Conservation (phyloP, 2,329 filamentous ascomycete genomes). For the Penicillium sp. region DNA sequence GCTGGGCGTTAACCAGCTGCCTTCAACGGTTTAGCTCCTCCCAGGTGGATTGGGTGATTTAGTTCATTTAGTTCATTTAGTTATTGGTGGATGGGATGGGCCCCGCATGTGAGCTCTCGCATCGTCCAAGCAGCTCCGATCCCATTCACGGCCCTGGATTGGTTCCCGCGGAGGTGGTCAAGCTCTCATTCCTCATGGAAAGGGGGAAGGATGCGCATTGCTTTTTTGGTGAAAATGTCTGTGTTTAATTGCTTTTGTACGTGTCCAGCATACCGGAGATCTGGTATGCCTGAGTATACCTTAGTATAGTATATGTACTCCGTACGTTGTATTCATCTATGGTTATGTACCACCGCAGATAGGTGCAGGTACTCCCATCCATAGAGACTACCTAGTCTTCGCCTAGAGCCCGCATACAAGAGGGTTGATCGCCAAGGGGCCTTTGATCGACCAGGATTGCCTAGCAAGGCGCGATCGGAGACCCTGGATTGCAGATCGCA, state of each 20-base stretch:
- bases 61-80: no score
- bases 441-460: constrained; percentile 19
- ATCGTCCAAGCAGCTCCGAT: neutral
- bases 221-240: constrained; percentile 1
- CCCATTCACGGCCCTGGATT: no score
- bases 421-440: constrained; percentile 9
- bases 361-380: no score
- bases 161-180: neutral
- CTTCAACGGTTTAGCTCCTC: constrained; percentile 22
- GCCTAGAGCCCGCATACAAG: no score
- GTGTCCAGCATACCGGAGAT: no score
- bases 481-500: constrained; percentile 26
- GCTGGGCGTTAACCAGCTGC: constrained; percentile 21
- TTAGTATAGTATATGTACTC: no score
- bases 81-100: no score
- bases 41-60: no score
- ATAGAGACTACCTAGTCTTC: no score
- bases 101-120: neutral
- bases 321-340: no score
- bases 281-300: no score
- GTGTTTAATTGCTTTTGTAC: neutral
- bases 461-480: constrained; percentile 22
- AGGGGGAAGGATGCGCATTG: neutral
- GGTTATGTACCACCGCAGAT: no score
- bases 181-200: constrained; percentile 9